A percentile compares a stretch with the other conserved stretches of the same genome.
Evolutionary conservation across 768 basidiomycete genomes (phyloP).

Genomic region (Macrolepiota dolichaula): DNA sequence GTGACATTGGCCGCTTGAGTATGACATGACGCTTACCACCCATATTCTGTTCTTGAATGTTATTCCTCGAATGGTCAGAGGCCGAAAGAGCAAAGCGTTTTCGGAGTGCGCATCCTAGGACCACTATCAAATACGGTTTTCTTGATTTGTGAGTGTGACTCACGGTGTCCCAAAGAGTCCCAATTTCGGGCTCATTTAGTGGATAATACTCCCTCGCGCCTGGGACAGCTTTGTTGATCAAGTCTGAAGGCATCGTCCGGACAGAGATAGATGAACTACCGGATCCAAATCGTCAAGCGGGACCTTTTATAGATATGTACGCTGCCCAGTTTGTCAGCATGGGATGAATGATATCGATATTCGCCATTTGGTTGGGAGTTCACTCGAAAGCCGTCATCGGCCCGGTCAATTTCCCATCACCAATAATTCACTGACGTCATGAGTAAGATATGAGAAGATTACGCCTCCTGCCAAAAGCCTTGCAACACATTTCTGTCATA

Average conservation of each 20-base stretch:
- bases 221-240: constrained; percentile 45
- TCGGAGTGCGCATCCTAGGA: constrained; percentile 36
- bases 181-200: constrained; percentile 56
- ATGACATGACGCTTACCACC: constrained; percentile 38
- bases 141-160: background rate
- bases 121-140: constrained; percentile 6
- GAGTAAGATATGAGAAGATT: background rate
- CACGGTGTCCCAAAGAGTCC: constrained; percentile 25
- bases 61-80: constrained; percentile 55
- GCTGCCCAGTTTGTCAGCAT: constrained; percentile 7
- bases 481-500: background rate
- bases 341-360: background rate
- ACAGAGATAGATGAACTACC: background rate
- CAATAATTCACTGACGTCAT: constrained; percentile 4
- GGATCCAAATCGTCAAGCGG: background rate
- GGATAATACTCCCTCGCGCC: constrained; percentile 55
- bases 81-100: constrained; percentile 61
- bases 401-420: background rate
- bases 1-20: background rate
- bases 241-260: constrained; percentile 6
- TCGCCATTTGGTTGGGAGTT: constrained; percentile 1
- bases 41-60: constrained; percentile 77
- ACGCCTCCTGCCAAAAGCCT: no score
- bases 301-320: background rate
- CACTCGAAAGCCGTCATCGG: background rate